Evolutionary conservation across 1,284 basidiomycete genomes (phyloP), one percentile per base, ranked within the genome.

Genomic region (Pterulicium gracile): DNA sequence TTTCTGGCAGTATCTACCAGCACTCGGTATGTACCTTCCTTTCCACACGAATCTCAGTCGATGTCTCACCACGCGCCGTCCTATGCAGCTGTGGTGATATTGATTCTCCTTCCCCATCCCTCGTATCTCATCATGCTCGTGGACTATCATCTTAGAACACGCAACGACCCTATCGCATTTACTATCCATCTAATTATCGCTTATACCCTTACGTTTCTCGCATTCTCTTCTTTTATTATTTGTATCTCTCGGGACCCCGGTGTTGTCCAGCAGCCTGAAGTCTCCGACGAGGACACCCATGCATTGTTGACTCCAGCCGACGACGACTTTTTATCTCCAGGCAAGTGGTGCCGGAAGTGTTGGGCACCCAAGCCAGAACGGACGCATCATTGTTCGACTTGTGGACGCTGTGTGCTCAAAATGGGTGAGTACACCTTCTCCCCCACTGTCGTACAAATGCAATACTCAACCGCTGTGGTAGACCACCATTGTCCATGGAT

Each of bases 401-500:
- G 90, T 59, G 73, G 78, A 35, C 70, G 81, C 35, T 93, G 90
- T 60, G 80, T 89, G 4, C 65, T 93, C 40, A 92, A 90, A 66
- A 87, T 92, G 80, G 84, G 88, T 86, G 45, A 47, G 77, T 61
- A 7, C 39, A 15, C 20, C n/a, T 41, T 51, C 45, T 54, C 53
- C 55, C 50, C 42, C 5, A 47, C n/a, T n/a, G n/a, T n/a, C n/a
- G 52, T 40, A 49, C 48, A 34, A 41, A 19, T 49, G 52, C 54
- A 56, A 56, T 35, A 21, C 19, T 51, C 24, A 52, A 12, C 44
- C 18, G 32, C 5, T n/a, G 19, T 44, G 15, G 18, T 51, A 88
- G 89, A 94, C 60, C 90, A 93, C 59, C 90, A 94, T 58, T 94
- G 90, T 58, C 82, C 83, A 2, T 94, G 90, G 90, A 66, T 93